Evolutionary conservation across 441 rosid genomes (phyloP).

Genomic region (Brassica balearica): DNA sequence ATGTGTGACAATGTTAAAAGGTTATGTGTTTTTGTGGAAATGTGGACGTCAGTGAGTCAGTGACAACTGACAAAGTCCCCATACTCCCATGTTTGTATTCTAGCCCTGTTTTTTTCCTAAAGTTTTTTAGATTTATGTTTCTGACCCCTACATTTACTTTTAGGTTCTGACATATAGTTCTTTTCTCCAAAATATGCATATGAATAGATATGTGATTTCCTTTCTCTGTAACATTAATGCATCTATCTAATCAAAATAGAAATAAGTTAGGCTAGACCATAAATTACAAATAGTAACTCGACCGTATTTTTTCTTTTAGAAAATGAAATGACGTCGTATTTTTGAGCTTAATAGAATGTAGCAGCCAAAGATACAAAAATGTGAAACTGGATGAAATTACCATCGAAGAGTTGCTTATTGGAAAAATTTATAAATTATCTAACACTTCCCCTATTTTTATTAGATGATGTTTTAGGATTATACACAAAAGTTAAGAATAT

Average conservation of each 20-base stretch:
- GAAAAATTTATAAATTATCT: not conserved
- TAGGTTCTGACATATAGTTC: slow-evolving; percentile 8
- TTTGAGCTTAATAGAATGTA: slow-evolving; percentile 3
- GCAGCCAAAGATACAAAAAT: not conserved
- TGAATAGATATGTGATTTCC: not conserved
- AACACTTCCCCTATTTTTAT: not conserved
- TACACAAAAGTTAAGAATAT: not conserved
- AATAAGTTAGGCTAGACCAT: not conserved
- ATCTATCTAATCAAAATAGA: not conserved
- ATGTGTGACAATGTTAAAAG: slow-evolving; percentile 13
- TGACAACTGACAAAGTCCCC: slow-evolving; percentile 40
- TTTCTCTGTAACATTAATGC: slow-evolving; percentile 1
- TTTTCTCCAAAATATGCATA: slow-evolving; percentile 1
- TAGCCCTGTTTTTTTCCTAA: slow-evolving; percentile 27
- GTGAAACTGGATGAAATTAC: not conserved
- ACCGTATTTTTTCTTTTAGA: not conserved
- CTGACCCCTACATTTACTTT: slow-evolving; percentile 34
- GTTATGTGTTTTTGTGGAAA: slow-evolving; percentile 15
- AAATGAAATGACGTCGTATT: not conserved
- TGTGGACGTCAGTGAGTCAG: slow-evolving; percentile 35
- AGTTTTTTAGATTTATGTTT: slow-evolving; percentile 28
- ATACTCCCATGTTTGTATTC: slow-evolving; percentile 33
- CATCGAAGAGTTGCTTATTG: not conserved
- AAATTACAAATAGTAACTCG: not conserved
- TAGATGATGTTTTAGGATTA: not conserved